A percentile compares a stretch with the other conserved stretches of the same genome.
phyloP scores from a whole-genome alignment of 352 stramenopile species.

The Phytophthora palmivora region DNA sequence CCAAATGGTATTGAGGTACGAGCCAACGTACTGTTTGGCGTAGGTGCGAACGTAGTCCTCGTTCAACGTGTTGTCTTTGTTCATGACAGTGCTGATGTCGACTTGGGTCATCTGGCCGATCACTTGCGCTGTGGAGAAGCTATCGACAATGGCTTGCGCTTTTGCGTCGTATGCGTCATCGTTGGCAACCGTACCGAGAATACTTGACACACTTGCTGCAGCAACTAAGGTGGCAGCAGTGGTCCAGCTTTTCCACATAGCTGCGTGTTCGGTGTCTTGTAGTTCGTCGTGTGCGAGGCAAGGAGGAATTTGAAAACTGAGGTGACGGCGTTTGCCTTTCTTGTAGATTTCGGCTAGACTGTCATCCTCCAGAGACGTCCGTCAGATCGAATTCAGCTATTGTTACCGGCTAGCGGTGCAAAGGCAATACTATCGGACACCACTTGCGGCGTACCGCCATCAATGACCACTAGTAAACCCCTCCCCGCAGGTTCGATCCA shows the following conservation, averaged over 20 bases:
- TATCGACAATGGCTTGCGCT: conserved; percentile 22
- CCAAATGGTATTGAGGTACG: conserved; percentile 85
- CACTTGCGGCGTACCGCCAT: conserved; percentile 4
- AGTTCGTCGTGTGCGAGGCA: conserved; percentile 20
- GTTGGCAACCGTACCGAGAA: conserved; percentile 1
- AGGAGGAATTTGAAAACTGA: conserved; percentile 35
- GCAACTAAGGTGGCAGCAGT: conserved; percentile 10
- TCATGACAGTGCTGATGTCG: conserved; percentile 78
- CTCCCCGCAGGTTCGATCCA: conserved; percentile 26
- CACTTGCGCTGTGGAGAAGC: conserved; percentile 38
- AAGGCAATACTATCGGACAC: conserved; percentile 4
- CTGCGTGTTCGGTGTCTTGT: conserved; percentile 3
- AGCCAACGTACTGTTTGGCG: conserved; percentile 80
- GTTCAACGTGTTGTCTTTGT: conserved; percentile 63
- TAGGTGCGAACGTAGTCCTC: conserved; percentile 57
- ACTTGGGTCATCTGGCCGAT: conserved; percentile 92
- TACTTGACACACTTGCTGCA: conserved; percentile 1
- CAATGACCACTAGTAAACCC: conserved; percentile 22
- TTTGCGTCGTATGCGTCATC: conserved; percentile 16
- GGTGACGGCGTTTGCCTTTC: conserved; percentile 10
- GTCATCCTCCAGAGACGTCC: too few species aligned
- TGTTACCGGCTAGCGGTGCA: conserved; percentile 13
- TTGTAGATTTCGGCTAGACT: neutral
- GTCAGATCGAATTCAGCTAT: too few species aligned
- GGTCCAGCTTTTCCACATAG: conserved; percentile 31